Evolutionary conservation across 768 basidiomycete genomes (phyloP).

Genomic region (Mycena galopus): DNA sequence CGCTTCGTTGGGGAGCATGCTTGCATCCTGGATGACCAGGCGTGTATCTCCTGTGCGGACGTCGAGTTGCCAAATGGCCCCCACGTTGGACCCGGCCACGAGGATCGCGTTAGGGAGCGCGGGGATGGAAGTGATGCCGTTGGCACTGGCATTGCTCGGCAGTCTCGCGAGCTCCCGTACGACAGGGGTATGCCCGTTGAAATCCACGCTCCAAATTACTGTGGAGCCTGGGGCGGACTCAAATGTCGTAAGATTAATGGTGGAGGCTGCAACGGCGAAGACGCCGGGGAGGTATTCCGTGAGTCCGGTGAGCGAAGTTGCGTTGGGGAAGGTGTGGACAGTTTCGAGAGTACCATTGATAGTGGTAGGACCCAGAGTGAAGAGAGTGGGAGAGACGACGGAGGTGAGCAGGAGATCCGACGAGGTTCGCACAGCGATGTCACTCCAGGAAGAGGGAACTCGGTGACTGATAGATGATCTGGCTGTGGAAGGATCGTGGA

Average conservation of each 20-base stretch:
- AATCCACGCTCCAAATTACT: neutral
- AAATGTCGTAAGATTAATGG: neutral
- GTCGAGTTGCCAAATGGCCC: neutral
- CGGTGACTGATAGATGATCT: neutral
- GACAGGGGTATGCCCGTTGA: neutral
- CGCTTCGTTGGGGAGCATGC: neutral
- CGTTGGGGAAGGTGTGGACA: constrained; percentile 15
- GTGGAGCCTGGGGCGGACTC: neutral
- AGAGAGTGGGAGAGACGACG: constrained; percentile 7
- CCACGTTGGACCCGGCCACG: neutral
- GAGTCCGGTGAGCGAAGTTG: constrained; percentile 12
- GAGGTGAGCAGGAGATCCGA: constrained; percentile 15
- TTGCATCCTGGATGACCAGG: neutral
- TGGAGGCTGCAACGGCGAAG: constrained; percentile 1
- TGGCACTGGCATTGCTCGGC: neutral
- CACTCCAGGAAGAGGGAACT: constrained; percentile 4
- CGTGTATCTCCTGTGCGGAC: neutral
- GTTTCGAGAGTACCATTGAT: constrained; percentile 1
- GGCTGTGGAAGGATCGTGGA: neutral
- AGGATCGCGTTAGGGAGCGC: neutral
- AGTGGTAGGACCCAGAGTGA: neutral
- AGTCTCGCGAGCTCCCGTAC: neutral
- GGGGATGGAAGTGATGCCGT: neutral
- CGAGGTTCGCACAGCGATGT: constrained; percentile 20
- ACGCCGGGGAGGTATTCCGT: neutral